A percentile compares a stretch with the other conserved stretches of the same genome.
Conservation (phyloP, 768 basidiomycete genomes). For the Austroboletus eburneus region DNA sequence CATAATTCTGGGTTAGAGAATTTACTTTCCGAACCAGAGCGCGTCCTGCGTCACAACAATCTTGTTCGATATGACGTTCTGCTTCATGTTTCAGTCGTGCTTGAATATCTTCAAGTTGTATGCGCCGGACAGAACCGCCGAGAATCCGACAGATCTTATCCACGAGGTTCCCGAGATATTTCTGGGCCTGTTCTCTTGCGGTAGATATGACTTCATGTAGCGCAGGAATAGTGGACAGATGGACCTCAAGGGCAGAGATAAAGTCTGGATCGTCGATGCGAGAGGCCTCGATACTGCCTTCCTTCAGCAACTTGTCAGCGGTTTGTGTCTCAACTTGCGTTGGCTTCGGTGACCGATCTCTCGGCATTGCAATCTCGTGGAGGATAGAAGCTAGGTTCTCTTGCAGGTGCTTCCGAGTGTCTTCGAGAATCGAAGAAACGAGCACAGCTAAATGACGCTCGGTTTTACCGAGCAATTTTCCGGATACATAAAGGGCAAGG, state of each 20-base stretch:
- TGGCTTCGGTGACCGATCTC: slow-evolving; percentile 1
- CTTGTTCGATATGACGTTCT: slow-evolving; percentile 16
- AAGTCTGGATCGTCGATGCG: slow-evolving; percentile 21
- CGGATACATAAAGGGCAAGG: slow-evolving; percentile 13
- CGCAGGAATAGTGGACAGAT: slow-evolving; percentile 7
- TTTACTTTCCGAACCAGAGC: slow-evolving; percentile 17
- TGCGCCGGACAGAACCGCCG: slow-evolving; percentile 3
- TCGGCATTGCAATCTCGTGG: slow-evolving; percentile 3
- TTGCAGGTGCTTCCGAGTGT: slow-evolving; percentile 11
- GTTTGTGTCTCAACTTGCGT: not conserved
- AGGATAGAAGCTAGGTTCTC: slow-evolving; percentile 15
- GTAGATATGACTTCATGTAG: slow-evolving; percentile 12
- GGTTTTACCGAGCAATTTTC: slow-evolving; percentile 7
- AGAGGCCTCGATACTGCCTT: slow-evolving; percentile 14
- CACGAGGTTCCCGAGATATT: slow-evolving; percentile 15
- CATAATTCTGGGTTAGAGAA: slow-evolving; percentile 11
- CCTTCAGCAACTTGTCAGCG: slow-evolving; percentile 21
- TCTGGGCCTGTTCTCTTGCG: slow-evolving; percentile 16
- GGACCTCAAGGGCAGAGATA: slow-evolving; percentile 18
- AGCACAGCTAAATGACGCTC: slow-evolving; percentile 12
- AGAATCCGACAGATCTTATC: slow-evolving; percentile 17
- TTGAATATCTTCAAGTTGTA: slow-evolving; percentile 15
- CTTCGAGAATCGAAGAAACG: slow-evolving; percentile 10
- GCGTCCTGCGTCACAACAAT: slow-evolving; percentile 7
- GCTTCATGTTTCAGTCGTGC: slow-evolving; percentile 11